Evolutionary conservation across 2,329 filamentous ascomycete genomes (phyloP), one percentile per base, ranked within the genome.

Genomic region (Sarocladium oryzae): DNA sequence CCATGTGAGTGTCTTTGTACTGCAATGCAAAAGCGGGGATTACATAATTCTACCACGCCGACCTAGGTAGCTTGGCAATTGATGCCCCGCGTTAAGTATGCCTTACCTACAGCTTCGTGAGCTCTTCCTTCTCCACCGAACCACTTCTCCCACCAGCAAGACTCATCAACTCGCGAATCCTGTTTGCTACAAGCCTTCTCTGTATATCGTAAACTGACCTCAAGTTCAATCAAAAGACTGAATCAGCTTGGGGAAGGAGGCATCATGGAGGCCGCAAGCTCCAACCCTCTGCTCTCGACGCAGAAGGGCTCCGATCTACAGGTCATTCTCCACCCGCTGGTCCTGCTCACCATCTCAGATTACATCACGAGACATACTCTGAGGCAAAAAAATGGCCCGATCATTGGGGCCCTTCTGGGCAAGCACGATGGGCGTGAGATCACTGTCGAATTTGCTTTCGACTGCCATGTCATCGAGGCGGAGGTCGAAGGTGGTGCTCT

Each of bases 261-360:
- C 5, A 45, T 28, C 24, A 84, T 84, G 78, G 73, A 73, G 52
- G 67, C 72, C 54, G 56, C 66, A 54, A 56, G 54, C 53, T 51
- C 56, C 57, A 84, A 83, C 59, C 72, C 82, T 50, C 75, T 88
- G 55, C 65, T 89, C 43, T 88, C 85, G 5, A 76, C 75, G 53
- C 77, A 82, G 61, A 86, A 83, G 68, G 77, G 82, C 58, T 78
- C 79, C 37, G 88, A 93, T 67, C 81, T 95, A 40, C 85, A 89
- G 57, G 82, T 90, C 52, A 83, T 90, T 60, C 82, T 99, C 16
- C 93, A 99, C 63, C 93, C 93, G 23, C 84, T 99, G 46, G 91
- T 96, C 50, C 86, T 97, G 58, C 88, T 99, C 70, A 95, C 88
- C 57, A 93, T 99, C 61, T 96, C 92, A 59, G 93, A 99, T 69